Conservation (phyloP, 106 monocot species). For the Phalaenopsis equestris region DNA sequence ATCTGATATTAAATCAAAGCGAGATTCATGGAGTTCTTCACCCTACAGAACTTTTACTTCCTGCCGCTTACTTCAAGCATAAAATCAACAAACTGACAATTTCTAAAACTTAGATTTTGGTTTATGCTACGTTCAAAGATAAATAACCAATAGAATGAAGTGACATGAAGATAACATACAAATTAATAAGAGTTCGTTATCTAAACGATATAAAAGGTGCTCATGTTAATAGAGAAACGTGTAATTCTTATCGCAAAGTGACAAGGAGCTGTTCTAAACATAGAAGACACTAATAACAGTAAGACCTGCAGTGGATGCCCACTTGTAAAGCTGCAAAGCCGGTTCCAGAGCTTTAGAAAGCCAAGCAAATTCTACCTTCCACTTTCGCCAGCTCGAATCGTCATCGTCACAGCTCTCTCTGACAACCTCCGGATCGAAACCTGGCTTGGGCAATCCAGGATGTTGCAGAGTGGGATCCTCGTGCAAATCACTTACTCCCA, state of each 20-base stretch:
- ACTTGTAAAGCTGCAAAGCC: conserved; percentile 67
- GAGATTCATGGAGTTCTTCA: neutral
- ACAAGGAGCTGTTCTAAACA: neutral
- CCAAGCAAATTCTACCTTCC: conserved; percentile 74
- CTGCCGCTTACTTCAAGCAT: neutral
- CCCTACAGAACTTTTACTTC: neutral
- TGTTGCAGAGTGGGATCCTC: conserved; percentile 1
- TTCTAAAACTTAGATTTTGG: conserved; percentile 1
- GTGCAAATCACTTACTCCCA: neutral
- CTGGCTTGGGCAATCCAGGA: neutral
- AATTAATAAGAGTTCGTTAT: neutral
- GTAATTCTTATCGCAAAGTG: neutral
- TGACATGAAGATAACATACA: neutral
- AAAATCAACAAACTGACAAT: neutral
- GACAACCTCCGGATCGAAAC: neutral
- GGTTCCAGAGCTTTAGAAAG: conserved; percentile 72
- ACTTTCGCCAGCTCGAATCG: conserved; percentile 30
- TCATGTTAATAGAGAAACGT: neutral
- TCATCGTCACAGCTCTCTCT: conserved; percentile 38
- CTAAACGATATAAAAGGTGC: neutral
- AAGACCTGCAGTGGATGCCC: conserved; percentile 54
- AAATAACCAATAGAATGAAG: neutral
- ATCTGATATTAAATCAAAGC: neutral
- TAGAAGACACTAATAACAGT: neutral
- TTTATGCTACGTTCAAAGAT: neutral